Percentiles rank a stretch among this genome's conserved stretches.
These are phyloP conservation scores for Phytophthora sojae DNA, from an alignment of 352 stramenopile species.

Conservation along the genomic window DNA sequence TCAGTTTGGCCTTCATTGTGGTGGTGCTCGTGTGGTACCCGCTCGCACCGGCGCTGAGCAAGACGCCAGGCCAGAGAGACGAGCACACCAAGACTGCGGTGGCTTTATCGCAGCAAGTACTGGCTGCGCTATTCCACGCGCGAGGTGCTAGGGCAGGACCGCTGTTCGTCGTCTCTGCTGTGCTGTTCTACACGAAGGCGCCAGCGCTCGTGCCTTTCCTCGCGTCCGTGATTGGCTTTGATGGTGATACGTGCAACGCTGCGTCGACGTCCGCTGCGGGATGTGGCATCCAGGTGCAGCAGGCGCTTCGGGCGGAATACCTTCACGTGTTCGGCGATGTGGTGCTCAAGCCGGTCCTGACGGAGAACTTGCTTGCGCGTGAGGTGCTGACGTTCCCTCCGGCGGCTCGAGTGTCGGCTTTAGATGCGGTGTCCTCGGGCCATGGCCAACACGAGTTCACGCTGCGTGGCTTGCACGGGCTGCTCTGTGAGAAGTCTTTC, in stretches of 20 bases:
- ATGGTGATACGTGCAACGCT: conserved; percentile 24
- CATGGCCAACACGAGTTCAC: conserved; percentile 61
- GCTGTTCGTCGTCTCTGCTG: conserved; percentile 67
- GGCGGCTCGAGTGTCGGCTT: conserved; percentile 34
- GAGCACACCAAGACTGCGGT: conserved; percentile 61
- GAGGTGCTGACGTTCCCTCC: conserved; percentile 63
- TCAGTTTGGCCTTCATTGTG: conserved; percentile 65
- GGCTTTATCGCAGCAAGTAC: conserved; percentile 65
- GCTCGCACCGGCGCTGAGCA: conserved; percentile 55
- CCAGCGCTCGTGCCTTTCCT: conserved; percentile 64
- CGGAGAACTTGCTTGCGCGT: conserved; percentile 66
- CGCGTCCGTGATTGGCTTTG: conserved; percentile 45
- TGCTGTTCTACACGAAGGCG: conserved; percentile 78
- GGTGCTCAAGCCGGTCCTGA: conserved; percentile 72
- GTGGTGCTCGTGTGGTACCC: conserved; percentile 70
- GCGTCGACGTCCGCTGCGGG: conserved; percentile 17
- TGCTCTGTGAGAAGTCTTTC: conserved; percentile 76
- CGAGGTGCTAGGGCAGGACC: conserved; percentile 51
- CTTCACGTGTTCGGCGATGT: conserved; percentile 68
- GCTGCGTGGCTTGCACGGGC: conserved; percentile 53
- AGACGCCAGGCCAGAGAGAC: conserved; percentile 67
- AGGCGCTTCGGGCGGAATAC: conserved; percentile 58
- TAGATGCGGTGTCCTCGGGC: conserved; percentile 33
- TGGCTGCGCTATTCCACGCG: conserved; percentile 58
- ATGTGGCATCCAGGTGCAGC: conserved; percentile 37